phyloP scores from a whole-genome alignment of 257 asterid species.

The Primulina eburnea region DNA sequence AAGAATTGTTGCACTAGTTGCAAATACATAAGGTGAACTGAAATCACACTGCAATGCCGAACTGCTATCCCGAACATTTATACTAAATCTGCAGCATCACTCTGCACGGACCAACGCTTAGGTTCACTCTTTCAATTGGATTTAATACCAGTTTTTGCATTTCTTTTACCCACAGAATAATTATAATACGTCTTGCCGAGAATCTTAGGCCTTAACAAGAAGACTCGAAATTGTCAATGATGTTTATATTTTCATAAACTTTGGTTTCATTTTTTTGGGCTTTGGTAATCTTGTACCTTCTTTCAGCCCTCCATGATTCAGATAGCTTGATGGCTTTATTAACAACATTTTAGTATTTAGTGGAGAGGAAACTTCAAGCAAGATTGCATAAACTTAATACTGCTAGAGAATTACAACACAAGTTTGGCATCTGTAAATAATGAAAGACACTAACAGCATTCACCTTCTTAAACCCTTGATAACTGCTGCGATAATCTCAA shows the following conservation, averaged over 20 bases:
- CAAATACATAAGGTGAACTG: neutral
- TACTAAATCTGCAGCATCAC: neutral
- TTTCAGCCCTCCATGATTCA: neutral
- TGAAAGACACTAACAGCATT: slow-evolving; percentile 15
- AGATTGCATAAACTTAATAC: neutral
- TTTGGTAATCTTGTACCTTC: slow-evolving; percentile 2
- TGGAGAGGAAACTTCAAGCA: neutral
- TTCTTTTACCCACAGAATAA: neutral
- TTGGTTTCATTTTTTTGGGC: neutral
- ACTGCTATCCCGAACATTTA: neutral
- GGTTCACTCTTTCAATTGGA: neutral
- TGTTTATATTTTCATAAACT: neutral
- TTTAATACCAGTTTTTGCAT: neutral
- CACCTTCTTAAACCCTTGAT: slow-evolving; percentile 74
- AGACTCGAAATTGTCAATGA: neutral
- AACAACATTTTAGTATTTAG: neutral
- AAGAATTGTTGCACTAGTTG: neutral
- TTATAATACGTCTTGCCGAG: slow-evolving; percentile 13
- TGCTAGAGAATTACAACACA: slow-evolving; percentile 11
- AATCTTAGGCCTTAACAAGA: neutral
- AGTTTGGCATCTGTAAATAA: neutral
- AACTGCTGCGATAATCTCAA: slow-evolving; percentile 67
- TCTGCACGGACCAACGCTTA: neutral
- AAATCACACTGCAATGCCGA: neutral
- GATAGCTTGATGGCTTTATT: neutral